Conservation (phyloP, 2,329 filamentous ascomycete genomes). For the Blumeria hordei region DNA sequence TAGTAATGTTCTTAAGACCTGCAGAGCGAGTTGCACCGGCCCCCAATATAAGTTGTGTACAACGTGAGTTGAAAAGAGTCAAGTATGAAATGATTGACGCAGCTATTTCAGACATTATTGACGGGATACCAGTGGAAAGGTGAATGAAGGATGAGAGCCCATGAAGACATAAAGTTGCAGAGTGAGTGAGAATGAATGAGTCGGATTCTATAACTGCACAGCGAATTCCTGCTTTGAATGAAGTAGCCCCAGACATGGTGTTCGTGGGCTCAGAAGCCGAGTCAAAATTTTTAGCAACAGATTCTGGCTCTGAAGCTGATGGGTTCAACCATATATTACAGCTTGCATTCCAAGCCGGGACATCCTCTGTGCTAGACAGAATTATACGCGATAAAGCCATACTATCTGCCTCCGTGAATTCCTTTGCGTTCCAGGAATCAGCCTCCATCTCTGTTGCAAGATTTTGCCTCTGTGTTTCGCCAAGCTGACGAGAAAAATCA, state of each 20-base stretch:
- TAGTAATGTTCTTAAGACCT: conserved; percentile 86
- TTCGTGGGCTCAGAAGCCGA: neutral
- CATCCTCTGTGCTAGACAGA: conserved; percentile 18
- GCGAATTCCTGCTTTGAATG: conserved; percentile 36
- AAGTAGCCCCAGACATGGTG: conserved; percentile 5
- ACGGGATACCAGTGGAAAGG: conserved; percentile 64
- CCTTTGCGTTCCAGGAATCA: conserved; percentile 57
- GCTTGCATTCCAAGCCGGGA: conserved; percentile 37
- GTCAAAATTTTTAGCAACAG: neutral
- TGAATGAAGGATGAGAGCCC: conserved; percentile 67
- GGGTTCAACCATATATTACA: conserved; percentile 28
- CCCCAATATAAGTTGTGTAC: conserved; percentile 87
- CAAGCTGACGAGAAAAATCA: conserved; percentile 49
- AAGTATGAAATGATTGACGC: conserved; percentile 62
- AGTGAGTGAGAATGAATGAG: conserved; percentile 64
- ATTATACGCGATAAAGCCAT: conserved; percentile 9
- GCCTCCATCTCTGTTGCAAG: conserved; percentile 56
- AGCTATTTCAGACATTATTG: conserved; percentile 67
- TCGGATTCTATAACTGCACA: conserved; percentile 64
- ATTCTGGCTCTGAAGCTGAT: conserved; percentile 6
- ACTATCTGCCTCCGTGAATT: conserved; percentile 41
- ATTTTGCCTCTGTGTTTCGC: conserved; percentile 47
- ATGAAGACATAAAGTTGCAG: conserved; percentile 56
- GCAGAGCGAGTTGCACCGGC: conserved; percentile 76
- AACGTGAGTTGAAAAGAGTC: conserved; percentile 83